A percentile compares a stretch with the other conserved stretches of the same genome.
These are phyloP conservation scores for Collybia mongolica DNA, from an alignment of 768 basidiomycete genomes.

Conservation along the genomic window DNA sequence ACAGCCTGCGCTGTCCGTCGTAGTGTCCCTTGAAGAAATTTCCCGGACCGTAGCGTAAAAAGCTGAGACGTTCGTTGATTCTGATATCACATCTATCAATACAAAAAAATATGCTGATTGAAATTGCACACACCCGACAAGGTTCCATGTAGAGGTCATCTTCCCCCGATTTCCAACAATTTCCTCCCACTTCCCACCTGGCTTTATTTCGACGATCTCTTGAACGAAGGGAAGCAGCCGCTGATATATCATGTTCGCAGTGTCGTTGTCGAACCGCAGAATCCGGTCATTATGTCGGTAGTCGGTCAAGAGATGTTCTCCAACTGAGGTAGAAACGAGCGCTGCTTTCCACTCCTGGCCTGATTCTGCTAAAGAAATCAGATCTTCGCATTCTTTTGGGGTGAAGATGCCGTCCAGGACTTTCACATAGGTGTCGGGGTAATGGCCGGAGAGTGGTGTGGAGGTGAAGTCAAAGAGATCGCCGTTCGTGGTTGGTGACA, in stretches of 20 bases:
- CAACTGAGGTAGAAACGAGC: conserved; percentile 24
- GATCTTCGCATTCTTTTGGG: conserved; percentile 36
- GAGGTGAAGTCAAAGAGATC: conserved; percentile 33
- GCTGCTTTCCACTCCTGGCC: conserved; percentile 37
- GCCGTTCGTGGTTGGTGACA: too few species aligned
- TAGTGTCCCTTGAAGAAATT: conserved; percentile 40
- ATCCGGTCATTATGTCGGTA: conserved; percentile 42
- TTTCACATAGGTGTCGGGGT: conserved; percentile 37
- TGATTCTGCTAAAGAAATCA: conserved; percentile 35
- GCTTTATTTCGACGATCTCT: conserved; percentile 32
- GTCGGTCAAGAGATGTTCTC: conserved; percentile 29
- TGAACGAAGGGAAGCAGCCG: conserved; percentile 34
- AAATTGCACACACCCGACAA: conserved; percentile 18
- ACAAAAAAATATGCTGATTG: too few species aligned
- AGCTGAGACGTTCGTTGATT: conserved; percentile 37
- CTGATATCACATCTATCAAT: conserved; percentile 2
- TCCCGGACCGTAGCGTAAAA: conserved; percentile 42
- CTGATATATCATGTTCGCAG: conserved; percentile 32
- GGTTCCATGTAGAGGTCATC: conserved; percentile 30
- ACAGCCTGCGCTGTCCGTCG: conserved; percentile 26
- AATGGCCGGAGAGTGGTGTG: conserved; percentile 30
- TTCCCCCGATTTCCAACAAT: conserved; percentile 24
- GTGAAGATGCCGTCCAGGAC: conserved; percentile 42
- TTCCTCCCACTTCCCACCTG: conserved; percentile 29
- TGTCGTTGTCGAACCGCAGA: conserved; percentile 30